phyloP scores from a whole-genome alignment of 306 rosid species.

The Vigna hirtella region DNA sequence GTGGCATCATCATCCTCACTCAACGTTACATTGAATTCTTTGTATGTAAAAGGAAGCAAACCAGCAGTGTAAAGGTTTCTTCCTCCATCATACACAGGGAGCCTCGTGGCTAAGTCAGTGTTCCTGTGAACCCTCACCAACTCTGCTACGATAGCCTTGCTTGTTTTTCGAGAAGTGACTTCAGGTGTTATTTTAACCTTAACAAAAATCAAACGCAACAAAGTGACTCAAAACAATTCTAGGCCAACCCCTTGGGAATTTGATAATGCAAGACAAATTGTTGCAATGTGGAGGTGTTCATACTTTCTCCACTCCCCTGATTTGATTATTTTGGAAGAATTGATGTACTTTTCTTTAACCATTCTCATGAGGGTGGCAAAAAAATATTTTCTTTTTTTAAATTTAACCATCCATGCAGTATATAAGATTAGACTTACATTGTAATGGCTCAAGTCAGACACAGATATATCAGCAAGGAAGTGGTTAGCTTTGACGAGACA shows the following conservation, averaged over 20 bases:
- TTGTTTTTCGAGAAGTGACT: slow-evolving; percentile 50
- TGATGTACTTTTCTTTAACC: background rate
- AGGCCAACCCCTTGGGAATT: background rate
- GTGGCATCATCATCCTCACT: slow-evolving; percentile 42
- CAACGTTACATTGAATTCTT: slow-evolving; percentile 47
- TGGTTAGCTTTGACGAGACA: slow-evolving; percentile 45
- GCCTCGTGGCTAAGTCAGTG: slow-evolving; percentile 49
- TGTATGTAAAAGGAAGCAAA: slow-evolving; percentile 55
- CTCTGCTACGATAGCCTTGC: slow-evolving; percentile 54
- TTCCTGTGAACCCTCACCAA: slow-evolving; percentile 52
- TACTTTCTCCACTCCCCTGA: slow-evolving; percentile 1
- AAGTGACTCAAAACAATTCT: background rate
- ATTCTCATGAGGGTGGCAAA: background rate
- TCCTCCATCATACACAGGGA: slow-evolving; percentile 61
- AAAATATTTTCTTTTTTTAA: no score
- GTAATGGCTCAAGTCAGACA: slow-evolving; percentile 51
- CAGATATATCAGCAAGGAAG: slow-evolving; percentile 40
- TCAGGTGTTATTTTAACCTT: slow-evolving; percentile 57
- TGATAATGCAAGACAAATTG: background rate
- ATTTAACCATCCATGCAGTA: background rate
- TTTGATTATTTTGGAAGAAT: background rate
- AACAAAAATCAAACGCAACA: slow-evolving; percentile 13
- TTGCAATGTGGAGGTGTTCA: background rate
- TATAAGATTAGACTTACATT: slow-evolving; percentile 50
- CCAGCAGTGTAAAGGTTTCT: slow-evolving; percentile 61